Evolutionary conservation across 2,329 filamentous ascomycete genomes (phyloP).

Genomic region (Aulographum hederae): DNA sequence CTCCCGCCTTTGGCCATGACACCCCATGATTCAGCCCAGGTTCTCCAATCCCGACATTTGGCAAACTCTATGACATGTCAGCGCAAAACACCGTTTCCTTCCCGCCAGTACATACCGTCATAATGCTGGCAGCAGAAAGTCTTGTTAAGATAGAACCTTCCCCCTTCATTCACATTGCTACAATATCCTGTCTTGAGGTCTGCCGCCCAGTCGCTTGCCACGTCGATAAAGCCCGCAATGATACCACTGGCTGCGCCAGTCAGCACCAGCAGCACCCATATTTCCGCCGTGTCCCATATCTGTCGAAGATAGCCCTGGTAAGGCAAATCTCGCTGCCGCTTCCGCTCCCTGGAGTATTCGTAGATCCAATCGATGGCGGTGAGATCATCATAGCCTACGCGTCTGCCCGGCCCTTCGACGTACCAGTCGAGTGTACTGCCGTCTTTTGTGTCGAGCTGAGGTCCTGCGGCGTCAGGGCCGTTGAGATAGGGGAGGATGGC

Average conservation of each 20-base stretch:
- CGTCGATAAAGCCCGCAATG: constrained; percentile 75
- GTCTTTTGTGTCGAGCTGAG: constrained; percentile 25
- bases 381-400: constrained; percentile 88
- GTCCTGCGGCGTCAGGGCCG: constrained; percentile 14
- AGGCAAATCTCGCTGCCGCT: constrained; percentile 65
- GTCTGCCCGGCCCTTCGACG: constrained; percentile 67
- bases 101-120: constrained; percentile 30
- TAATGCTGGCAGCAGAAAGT: constrained; percentile 89
- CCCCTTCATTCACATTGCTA: constrained; percentile 55
- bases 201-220: constrained; percentile 81
- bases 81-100: constrained; percentile 1
- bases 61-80: constrained; percentile 44
- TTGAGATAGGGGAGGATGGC: constrained; percentile 24
- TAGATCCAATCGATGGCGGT: constrained; percentile 99
- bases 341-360: constrained; percentile 90
- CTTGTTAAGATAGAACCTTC: constrained; percentile 78
- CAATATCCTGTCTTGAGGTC: constrained; percentile 88
- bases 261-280: constrained; percentile 76
- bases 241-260: constrained; percentile 71
- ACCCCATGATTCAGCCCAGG: constrained; percentile 63
- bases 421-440: constrained; percentile 54
- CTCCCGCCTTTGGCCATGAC: constrained; percentile 46
- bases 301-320: constrained; percentile 54
- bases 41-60: constrained; percentile 72
- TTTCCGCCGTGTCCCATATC: constrained; percentile 68